Percentiles rank a stretch among this genome's conserved stretches.
These are phyloP conservation scores for Chloroidium sp. DNA, from an alignment of 163 green algal genomes.

Conservation along the genomic window DNA sequence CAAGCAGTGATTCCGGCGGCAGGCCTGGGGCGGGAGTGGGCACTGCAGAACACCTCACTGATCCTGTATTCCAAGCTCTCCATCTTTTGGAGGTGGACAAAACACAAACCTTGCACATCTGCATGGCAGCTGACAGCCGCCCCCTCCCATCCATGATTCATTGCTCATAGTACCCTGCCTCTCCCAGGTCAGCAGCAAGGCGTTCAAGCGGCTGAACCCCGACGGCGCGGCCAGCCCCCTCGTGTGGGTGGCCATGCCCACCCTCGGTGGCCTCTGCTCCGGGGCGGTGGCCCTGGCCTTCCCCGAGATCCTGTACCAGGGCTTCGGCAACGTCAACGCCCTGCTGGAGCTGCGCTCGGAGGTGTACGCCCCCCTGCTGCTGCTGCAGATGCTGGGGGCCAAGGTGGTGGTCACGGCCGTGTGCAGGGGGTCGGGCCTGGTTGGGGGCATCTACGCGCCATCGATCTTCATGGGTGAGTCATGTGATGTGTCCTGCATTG, in stretches of 20 bases:
- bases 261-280: slow-evolving; percentile 51
- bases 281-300: slow-evolving; percentile 45
- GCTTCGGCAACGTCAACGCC: slow-evolving; percentile 67
- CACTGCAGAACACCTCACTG: no score
- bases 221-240: slow-evolving; percentile 7
- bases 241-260: slow-evolving; percentile 33
- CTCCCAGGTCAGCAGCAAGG: slow-evolving; percentile 15
- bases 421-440: slow-evolving; percentile 63
- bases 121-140: no score
- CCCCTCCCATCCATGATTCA: background rate
- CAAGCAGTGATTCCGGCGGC: no score
- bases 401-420: slow-evolving; percentile 81
- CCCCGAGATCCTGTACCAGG: slow-evolving; percentile 56
- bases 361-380: slow-evolving; percentile 34
- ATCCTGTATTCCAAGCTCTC: no score
- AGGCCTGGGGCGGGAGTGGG: no score
- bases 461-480: slow-evolving; percentile 85
- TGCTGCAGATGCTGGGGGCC: slow-evolving; percentile 55
- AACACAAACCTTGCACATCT: no score
- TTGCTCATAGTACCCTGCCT: background rate
- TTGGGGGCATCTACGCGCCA: slow-evolving; percentile 90
- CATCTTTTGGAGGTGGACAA: no score
- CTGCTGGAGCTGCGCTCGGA: slow-evolving; percentile 29
- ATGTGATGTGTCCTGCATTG: background rate
- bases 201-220: slow-evolving; percentile 14